A percentile compares a stretch with the other conserved stretches of the same genome.
These are phyloP conservation scores for Cladorrhinum sp. DNA, from an alignment of 2,329 filamentous ascomycete genomes.

Conservation along the genomic window DNA sequence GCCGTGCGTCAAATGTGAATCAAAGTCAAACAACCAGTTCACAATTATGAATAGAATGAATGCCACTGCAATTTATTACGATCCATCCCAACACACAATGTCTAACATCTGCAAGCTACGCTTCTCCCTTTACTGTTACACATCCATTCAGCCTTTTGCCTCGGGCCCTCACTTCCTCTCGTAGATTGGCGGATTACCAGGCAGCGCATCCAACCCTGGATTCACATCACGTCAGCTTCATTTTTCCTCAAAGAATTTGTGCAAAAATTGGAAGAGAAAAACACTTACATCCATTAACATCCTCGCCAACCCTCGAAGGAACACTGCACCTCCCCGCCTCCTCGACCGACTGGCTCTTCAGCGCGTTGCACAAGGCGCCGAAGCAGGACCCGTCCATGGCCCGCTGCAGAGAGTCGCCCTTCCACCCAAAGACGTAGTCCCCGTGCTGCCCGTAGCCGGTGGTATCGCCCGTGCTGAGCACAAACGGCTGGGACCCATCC, in stretches of 20 bases:
- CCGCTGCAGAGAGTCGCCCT: conserved; percentile 34
- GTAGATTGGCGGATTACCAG: neutral
- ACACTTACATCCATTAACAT: conserved; percentile 36
- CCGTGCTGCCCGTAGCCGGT: conserved; percentile 40
- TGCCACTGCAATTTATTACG: too few species aligned
- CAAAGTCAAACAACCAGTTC: too few species aligned
- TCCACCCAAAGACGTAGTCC: conserved; percentile 40
- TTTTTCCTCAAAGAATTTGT: neutral
- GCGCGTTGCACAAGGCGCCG: neutral
- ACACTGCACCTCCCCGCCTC: conserved; percentile 31
- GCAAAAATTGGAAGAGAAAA: neutral
- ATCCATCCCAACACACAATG: too few species aligned
- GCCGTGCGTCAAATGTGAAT: too few species aligned
- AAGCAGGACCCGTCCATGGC: conserved; percentile 32
- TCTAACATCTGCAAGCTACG: too few species aligned
- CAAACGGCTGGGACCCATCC: conserved; percentile 37
- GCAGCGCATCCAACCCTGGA: conserved; percentile 6
- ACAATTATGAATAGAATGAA: too few species aligned
- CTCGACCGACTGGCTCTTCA: conserved; percentile 39
- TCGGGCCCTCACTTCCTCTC: neutral
- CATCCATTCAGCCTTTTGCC: neutral
- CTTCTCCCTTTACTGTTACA: too few species aligned
- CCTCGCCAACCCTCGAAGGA: conserved; percentile 30
- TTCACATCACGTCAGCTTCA: neutral
- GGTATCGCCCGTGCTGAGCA: conserved; percentile 34